Conservation (phyloP, 352 stramenopile genomes). For the Saprolegnia diclina region DNA sequence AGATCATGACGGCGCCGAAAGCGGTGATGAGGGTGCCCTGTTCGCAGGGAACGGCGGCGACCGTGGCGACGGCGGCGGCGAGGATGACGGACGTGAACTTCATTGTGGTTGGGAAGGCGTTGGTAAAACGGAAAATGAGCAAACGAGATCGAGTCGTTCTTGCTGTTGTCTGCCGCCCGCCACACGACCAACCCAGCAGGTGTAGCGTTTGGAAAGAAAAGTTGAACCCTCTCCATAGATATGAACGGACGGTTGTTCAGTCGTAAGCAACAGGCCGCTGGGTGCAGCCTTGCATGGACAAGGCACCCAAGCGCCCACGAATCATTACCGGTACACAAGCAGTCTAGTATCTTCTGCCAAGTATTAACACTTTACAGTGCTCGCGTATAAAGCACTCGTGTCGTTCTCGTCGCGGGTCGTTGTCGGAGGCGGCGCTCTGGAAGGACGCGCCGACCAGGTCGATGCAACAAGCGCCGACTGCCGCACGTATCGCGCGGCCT, state of each 20-base stretch:
- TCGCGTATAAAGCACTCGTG: no score
- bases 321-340: no score
- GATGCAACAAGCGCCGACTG: background rate
- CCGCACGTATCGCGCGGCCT: background rate
- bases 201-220: no score
- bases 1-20: background rate
- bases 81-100: background rate
- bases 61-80: no score
- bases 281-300: background rate
- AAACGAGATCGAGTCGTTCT: background rate
- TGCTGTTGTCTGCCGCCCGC: background rate
- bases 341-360: no score
- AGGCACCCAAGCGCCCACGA: no score
- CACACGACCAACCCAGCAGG: no score
- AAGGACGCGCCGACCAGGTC: background rate
- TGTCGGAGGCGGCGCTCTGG: no score
- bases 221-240: background rate
- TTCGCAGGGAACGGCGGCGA: conserved; percentile 4
- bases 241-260: background rate
- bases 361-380: no score
- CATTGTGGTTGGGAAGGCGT: background rate
- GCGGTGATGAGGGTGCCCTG: background rate
- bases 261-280: background rate
- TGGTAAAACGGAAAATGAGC: conserved; percentile 1
- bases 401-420: no score